Evolutionary conservation across 768 basidiomycete genomes (phyloP).

Genomic region (Lentinula raphanica): DNA sequence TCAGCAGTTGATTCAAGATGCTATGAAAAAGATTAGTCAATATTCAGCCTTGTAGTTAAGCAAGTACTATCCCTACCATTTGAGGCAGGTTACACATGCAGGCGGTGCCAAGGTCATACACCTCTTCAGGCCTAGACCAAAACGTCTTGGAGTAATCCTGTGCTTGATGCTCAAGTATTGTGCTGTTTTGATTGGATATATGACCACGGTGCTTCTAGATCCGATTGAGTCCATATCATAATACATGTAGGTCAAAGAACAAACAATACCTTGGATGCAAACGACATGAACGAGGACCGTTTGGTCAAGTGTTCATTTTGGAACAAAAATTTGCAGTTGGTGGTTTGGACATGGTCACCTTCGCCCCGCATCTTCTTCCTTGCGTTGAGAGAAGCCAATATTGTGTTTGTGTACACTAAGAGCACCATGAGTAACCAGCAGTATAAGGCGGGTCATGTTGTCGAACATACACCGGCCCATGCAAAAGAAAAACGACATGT

Average conservation of each 20-base stretch:
- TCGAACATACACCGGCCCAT: slow-evolving; percentile 39
- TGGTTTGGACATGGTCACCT: slow-evolving; percentile 29
- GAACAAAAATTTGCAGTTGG: slow-evolving; percentile 13
- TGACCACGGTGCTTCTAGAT: slow-evolving; percentile 15
- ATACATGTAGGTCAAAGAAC: background rate
- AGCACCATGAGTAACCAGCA: background rate
- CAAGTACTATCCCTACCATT: background rate
- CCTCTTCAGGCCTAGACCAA: background rate
- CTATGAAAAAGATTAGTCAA: background rate
- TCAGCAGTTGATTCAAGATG: background rate
- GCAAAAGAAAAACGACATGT: slow-evolving; percentile 48
- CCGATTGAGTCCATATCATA: background rate
- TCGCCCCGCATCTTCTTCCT: slow-evolving; percentile 30
- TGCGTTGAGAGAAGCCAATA: slow-evolving; percentile 48
- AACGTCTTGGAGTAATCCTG: background rate
- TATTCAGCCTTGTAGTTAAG: background rate
- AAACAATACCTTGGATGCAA: slow-evolving; percentile 9
- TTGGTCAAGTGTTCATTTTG: slow-evolving; percentile 5
- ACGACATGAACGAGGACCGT: slow-evolving; percentile 6
- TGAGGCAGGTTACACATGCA: background rate
- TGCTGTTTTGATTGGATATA: slow-evolving; percentile 32
- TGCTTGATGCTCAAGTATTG: slow-evolving; percentile 16
- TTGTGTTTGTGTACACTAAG: slow-evolving; percentile 46
- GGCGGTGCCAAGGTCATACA: background rate
- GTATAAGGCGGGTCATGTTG: background rate